Evolutionary conservation across 1,284 basidiomycete genomes (phyloP).

Genomic region (Ceratobasidium sp.): DNA sequence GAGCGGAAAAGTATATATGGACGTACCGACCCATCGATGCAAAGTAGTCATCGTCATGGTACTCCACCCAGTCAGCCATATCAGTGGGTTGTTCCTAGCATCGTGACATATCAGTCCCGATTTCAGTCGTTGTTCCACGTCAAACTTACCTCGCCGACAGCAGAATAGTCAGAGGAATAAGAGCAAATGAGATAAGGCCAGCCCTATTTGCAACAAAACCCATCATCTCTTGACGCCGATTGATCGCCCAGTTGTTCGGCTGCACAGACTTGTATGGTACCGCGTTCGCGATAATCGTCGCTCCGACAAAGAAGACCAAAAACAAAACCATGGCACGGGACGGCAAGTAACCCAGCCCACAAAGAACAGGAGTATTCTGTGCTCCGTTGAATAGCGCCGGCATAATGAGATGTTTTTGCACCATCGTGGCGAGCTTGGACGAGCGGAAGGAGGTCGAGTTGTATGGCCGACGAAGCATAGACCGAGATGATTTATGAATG

Average conservation of each 20-base stretch:
- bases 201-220: constrained; percentile 29
- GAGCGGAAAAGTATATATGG: neutral
- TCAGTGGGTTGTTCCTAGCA: constrained; percentile 23
- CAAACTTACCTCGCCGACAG: constrained; percentile 13
- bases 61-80: constrained; percentile 26
- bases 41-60: constrained; percentile 16
- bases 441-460: neutral
- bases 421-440: constrained; percentile 1
- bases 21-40: constrained; percentile 34
- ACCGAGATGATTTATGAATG: neutral
- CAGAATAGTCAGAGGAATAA: constrained; percentile 25
- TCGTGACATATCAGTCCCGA: too few relatives aligned
- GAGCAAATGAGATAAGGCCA: constrained; percentile 23
- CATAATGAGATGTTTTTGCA: constrained; percentile 19
- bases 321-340: constrained; percentile 17
- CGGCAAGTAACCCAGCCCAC: constrained; percentile 22
- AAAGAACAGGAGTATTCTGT: constrained; percentile 15
- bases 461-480: neutral
- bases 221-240: constrained; percentile 25
- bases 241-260: constrained; percentile 30
- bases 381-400: constrained; percentile 25
- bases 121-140: neutral
- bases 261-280: constrained; percentile 29
- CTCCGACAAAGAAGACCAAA: constrained; percentile 12
- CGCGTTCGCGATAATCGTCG: constrained; percentile 13